Evolutionary conservation across 441 rosid genomes (phyloP).

Genomic region (Biscutella auriculata): DNA sequence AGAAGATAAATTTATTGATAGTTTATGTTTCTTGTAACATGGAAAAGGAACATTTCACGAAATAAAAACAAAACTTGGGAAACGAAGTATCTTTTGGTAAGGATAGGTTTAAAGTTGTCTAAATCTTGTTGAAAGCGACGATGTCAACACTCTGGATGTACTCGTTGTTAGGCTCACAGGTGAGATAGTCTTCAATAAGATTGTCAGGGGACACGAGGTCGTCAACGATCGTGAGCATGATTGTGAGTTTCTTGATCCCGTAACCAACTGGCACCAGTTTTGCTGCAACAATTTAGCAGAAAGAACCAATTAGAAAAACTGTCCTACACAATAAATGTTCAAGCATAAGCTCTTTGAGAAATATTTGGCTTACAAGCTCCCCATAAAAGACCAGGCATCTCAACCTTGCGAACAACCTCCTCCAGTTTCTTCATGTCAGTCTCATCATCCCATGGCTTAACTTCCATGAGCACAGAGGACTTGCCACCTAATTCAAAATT

Average conservation of each 20-base stretch:
- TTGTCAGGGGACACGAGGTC: slow-evolving; percentile 63
- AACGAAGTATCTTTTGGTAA: not conserved
- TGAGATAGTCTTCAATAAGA: slow-evolving; percentile 49
- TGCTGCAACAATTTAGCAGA: slow-evolving; percentile 27
- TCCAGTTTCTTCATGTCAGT: slow-evolving; percentile 77
- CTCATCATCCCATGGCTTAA: slow-evolving; percentile 78
- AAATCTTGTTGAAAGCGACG: slow-evolving; percentile 65
- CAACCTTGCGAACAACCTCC: slow-evolving; percentile 35
- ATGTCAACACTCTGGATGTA: slow-evolving; percentile 63
- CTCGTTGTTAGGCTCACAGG: slow-evolving; percentile 46
- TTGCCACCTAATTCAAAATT: slow-evolving; percentile 40
- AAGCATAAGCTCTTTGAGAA: not conserved
- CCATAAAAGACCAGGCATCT: slow-evolving; percentile 59
- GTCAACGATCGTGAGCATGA: slow-evolving; percentile 58
- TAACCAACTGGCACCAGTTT: slow-evolving; percentile 58
- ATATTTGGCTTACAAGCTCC: slow-evolving; percentile 46
- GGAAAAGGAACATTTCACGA: slow-evolving; percentile 1
- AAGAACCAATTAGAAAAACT: not conserved
- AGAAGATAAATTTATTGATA: not conserved
- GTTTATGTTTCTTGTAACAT: not conserved
- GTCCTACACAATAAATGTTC: not conserved
- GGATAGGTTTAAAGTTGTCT: slow-evolving; percentile 6
- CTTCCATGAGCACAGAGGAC: slow-evolving; percentile 62
- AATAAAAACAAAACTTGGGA: slow-evolving; percentile 14
- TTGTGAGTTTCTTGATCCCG: slow-evolving; percentile 55